Conservation (phyloP, 495 filamentous ascomycete species). For the Aspergillus sparsus region DNA sequence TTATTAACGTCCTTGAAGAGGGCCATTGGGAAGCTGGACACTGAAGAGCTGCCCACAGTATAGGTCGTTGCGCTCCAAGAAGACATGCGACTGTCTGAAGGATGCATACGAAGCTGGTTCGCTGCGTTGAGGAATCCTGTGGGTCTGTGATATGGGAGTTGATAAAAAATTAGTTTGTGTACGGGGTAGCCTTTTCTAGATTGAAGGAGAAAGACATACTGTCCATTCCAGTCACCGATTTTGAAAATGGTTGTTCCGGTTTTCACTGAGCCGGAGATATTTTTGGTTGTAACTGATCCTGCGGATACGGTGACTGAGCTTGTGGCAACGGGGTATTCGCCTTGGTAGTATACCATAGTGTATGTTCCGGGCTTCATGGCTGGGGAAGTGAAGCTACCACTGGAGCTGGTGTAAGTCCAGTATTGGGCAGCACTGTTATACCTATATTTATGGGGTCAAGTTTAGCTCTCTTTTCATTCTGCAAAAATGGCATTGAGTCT, state of each 20-base stretch:
- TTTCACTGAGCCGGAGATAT: slow-evolving; percentile 51
- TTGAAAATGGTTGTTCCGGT: slow-evolving; percentile 58
- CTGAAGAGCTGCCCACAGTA: slow-evolving; percentile 54
- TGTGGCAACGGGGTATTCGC: slow-evolving; percentile 58
- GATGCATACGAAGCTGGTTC: slow-evolving; percentile 67
- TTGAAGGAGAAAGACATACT: slow-evolving; percentile 25
- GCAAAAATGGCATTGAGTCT: not conserved
- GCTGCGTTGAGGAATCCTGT: slow-evolving; percentile 66
- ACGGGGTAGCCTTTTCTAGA: not conserved
- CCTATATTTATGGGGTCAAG: slow-evolving; percentile 13
- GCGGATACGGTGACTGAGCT: slow-evolving; percentile 55
- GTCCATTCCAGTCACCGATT: slow-evolving; percentile 64
- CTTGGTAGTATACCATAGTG: slow-evolving; percentile 67
- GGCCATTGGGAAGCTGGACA: slow-evolving; percentile 64
- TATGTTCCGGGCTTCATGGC: slow-evolving; percentile 69
- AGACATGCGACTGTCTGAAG: slow-evolving; percentile 61
- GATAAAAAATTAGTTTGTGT: not conserved
- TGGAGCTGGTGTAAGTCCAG: slow-evolving; percentile 57
- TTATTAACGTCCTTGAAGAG: slow-evolving; percentile 63
- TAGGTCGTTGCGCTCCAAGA: slow-evolving; percentile 60
- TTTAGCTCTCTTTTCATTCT: not conserved
- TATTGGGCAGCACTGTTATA: slow-evolving; percentile 64
- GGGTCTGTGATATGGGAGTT: slow-evolving; percentile 37
- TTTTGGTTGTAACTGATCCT: slow-evolving; percentile 51
- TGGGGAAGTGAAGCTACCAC: slow-evolving; percentile 60